Conservation (phyloP, 108 stramenopile species). For the Cylindrotheca fusiformis region DNA sequence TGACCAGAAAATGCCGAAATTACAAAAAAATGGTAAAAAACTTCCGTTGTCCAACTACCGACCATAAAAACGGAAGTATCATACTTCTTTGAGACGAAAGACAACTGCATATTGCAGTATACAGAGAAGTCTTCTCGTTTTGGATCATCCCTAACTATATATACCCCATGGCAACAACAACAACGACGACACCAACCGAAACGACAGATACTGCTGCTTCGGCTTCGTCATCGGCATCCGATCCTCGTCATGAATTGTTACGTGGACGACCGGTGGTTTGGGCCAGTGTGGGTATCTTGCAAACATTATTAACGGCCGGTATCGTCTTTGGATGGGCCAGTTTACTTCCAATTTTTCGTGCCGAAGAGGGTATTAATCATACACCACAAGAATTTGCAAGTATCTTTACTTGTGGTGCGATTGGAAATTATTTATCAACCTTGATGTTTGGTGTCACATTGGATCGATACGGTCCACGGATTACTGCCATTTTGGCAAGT, state of each 20-base stretch:
- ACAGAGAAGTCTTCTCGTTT: too few relatives aligned
- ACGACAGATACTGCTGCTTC: neutral
- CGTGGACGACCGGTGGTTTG: slow-evolving; percentile 16
- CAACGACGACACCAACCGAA: too few relatives aligned
- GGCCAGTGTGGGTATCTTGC: slow-evolving; percentile 24
- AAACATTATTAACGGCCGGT: slow-evolving; percentile 29
- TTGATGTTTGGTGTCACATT: slow-evolving; percentile 27
- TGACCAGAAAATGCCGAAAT: too few relatives aligned
- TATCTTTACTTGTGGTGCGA: slow-evolving; percentile 30
- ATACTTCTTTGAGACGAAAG: too few relatives aligned
- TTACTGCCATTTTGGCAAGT: slow-evolving; percentile 21
- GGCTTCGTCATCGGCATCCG: neutral
- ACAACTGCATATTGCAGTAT: too few relatives aligned
- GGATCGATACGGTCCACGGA: slow-evolving; percentile 22
- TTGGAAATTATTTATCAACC: slow-evolving; percentile 32
- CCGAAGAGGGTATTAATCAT: slow-evolving; percentile 14
- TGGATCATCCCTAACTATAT: too few relatives aligned
- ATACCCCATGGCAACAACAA: too few relatives aligned
- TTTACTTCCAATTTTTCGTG: slow-evolving; percentile 23
- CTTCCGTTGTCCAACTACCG: too few relatives aligned
- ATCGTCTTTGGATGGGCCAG: slow-evolving; percentile 37
- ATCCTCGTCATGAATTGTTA: slow-evolving; percentile 8
- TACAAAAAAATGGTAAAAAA: too few relatives aligned
- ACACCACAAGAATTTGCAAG: slow-evolving; percentile 23
- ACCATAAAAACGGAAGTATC: too few relatives aligned